phyloP scores from a whole-genome alignment of 2,329 filamentous ascomycete genomes.

The Neonectria neomacrospora region DNA sequence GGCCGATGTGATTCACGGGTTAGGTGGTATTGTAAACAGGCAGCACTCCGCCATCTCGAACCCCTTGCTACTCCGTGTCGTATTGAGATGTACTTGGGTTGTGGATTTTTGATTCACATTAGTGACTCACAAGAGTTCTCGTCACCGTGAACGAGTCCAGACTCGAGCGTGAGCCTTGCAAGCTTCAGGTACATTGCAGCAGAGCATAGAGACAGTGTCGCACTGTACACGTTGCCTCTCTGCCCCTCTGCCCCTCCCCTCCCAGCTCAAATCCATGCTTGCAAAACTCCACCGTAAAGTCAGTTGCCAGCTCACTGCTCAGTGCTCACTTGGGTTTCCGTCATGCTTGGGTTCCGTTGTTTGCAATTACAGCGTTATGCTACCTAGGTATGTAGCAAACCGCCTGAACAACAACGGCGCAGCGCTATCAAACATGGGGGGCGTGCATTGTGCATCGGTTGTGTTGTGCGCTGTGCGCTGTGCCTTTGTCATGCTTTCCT shows the following conservation, averaged over 20 bases:
- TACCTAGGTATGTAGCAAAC: background rate
- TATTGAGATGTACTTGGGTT: background rate
- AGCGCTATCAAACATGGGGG: conserved; percentile 19
- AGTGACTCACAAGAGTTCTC: background rate
- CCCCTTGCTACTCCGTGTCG: background rate
- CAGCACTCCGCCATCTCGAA: conserved; percentile 9
- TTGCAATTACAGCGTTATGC: conserved; percentile 11
- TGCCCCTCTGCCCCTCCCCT: no score
- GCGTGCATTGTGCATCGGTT: conserved; percentile 23
- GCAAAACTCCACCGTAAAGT: conserved; percentile 27
- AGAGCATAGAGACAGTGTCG: conserved; percentile 19
- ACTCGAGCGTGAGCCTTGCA: background rate
- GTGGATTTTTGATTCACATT: background rate
- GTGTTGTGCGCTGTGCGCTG: conserved; percentile 6
- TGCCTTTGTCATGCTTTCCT: conserved; percentile 18
- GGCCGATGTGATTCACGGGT: conserved; percentile 12
- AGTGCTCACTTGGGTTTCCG: background rate
- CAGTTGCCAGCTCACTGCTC: conserved; percentile 22
- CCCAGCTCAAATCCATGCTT: conserved; percentile 9
- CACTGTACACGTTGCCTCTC: conserved; percentile 42
- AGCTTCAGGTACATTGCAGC: background rate
- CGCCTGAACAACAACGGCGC: background rate
- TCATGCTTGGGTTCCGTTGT: background rate
- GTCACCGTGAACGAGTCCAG: background rate
- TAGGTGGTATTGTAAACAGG: no score